Evolutionary conservation across 1,284 basidiomycete species (phyloP).

Genomic region (Austropuccinia psidii): DNA sequence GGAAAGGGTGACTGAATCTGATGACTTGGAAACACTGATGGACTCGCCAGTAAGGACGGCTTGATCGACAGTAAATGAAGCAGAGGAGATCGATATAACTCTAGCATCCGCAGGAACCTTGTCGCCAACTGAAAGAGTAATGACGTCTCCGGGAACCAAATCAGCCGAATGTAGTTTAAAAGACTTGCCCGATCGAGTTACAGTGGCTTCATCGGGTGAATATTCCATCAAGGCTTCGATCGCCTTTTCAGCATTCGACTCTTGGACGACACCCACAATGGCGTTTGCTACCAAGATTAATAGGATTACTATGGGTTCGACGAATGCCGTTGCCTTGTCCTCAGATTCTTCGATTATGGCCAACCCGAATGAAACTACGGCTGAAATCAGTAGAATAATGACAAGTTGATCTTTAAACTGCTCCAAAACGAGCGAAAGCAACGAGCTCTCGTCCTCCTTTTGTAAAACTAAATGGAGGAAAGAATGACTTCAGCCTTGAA

Average conservation of each 20-base stretch:
- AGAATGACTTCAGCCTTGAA: constrained; percentile 3
- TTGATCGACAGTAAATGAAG: constrained; percentile 85
- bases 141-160: constrained; percentile 86
- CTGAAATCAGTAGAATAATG: constrained; percentile 82
- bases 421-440: constrained; percentile 88
- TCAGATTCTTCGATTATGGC: constrained; percentile 71
- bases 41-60: constrained; percentile 91
- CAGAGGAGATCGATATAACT: constrained; percentile 76
- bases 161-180: constrained; percentile 69
- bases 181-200: constrained; percentile 66
- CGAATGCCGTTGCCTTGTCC: constrained; percentile 65
- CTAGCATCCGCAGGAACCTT: constrained; percentile 89
- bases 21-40: constrained; percentile 70
- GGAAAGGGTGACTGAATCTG: constrained; percentile 59
- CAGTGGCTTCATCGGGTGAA: constrained; percentile 87
- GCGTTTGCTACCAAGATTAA: constrained; percentile 90
- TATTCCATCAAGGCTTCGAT: constrained; percentile 95
- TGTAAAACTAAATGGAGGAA: constrained; percentile 68
- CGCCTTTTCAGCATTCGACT: constrained; percentile 85
- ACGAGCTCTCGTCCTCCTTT: constrained; percentile 58
- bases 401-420: constrained; percentile 96
- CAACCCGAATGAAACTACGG: constrained; percentile 78
- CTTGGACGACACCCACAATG: constrained; percentile 86
- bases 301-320: constrained; percentile 84
- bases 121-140: constrained; percentile 82